Evolutionary conservation across 208 protist species (phyloP).

Genomic region (Trypanosoma cruzi): DNA sequence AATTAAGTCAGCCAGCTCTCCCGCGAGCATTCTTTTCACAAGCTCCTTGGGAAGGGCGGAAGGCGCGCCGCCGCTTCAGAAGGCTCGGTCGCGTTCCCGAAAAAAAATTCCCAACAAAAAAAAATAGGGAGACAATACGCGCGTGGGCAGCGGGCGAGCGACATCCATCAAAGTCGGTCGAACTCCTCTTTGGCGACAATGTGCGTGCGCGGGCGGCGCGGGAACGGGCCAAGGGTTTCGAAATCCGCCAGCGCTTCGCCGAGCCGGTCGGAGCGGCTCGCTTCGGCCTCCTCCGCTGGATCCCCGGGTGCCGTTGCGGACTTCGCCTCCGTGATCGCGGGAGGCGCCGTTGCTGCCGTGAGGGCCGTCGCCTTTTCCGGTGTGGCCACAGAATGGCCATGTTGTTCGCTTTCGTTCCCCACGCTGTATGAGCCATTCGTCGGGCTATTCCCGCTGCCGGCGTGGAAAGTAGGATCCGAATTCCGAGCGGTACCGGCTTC

Average conservation of each 20-base stretch:
- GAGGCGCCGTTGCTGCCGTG: too few relatives aligned
- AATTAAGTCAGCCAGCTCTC: too few relatives aligned
- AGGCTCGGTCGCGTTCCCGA: too few relatives aligned
- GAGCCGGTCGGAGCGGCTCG: background rate
- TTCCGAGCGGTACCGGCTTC: background rate
- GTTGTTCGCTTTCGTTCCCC: background rate
- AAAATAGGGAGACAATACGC: too few relatives aligned
- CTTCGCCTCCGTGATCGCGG: background rate
- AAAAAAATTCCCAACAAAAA: too few relatives aligned
- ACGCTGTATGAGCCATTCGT: background rate
- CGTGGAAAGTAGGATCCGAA: background rate
- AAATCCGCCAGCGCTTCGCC: background rate
- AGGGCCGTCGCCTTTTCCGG: background rate
- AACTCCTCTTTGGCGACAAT: constrained; percentile 14
- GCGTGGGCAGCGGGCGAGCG: too few relatives aligned
- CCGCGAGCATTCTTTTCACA: too few relatives aligned
- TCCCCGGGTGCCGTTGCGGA: background rate
- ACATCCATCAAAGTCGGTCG: background rate
- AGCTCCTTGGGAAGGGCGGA: too few relatives aligned
- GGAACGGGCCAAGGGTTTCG: background rate
- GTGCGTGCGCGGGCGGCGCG: background rate
- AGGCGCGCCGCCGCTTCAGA: too few relatives aligned
- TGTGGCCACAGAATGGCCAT: background rate
- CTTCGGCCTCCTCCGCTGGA: background rate
- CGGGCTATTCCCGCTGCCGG: background rate